Conservation (phyloP, 768 basidiomycete species). For the Mycena sanguinolenta region DNA sequence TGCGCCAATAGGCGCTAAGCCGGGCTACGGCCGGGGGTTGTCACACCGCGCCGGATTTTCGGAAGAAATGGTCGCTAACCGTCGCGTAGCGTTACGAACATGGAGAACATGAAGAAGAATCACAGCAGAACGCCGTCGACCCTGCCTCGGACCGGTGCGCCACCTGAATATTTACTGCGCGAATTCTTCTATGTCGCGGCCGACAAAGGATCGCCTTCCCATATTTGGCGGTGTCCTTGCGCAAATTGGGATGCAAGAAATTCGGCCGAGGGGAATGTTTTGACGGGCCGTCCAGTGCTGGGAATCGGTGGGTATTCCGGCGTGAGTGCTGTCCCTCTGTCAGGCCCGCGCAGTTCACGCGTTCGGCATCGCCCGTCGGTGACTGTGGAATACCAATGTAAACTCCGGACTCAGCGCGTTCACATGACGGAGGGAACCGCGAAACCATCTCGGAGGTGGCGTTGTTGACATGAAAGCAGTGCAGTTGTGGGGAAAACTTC, state of each 20-base stretch:
- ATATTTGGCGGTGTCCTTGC: neutral
- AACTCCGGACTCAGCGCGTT: neutral
- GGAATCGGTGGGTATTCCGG: neutral
- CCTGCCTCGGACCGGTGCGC: constrained; percentile 19
- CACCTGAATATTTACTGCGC: neutral
- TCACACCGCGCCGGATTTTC: constrained; percentile 9
- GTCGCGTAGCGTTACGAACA: constrained; percentile 6
- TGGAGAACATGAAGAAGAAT: neutral
- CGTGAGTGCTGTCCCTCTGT: neutral
- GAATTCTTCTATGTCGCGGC: neutral
- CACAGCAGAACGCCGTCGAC: constrained; percentile 17
- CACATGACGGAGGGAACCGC: constrained; percentile 23
- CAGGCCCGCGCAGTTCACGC: constrained; percentile 2
- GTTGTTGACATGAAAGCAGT: constrained; percentile 31
- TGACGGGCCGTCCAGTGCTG: neutral
- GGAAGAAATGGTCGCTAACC: constrained; percentile 3
- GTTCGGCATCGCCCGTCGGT: constrained; percentile 9
- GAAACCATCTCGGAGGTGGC: constrained; percentile 9
- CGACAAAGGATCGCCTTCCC: neutral
- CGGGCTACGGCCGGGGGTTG: neutral
- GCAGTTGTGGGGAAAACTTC: constrained; percentile 34
- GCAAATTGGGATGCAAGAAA: neutral
- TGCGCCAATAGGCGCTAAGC: constrained; percentile 3
- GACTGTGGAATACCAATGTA: constrained; percentile 3
- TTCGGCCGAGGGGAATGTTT: constrained; percentile 8